Percentiles rank a stretch among this genome's conserved stretches.
Conservation (phyloP, 2,329 filamentous ascomycete species). For the Fusarium nodosum region DNA sequence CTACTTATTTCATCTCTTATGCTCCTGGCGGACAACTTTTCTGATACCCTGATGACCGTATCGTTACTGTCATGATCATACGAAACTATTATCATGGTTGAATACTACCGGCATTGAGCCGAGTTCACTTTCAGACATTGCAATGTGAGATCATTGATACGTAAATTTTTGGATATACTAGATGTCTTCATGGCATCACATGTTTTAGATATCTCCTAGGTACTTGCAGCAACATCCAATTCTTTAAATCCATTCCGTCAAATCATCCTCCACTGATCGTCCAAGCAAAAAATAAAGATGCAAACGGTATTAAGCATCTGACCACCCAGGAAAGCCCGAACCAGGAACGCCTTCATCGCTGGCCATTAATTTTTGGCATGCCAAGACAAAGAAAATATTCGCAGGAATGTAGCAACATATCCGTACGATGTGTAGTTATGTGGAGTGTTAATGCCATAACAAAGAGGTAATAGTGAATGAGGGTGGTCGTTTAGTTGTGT, state of each 20-base stretch:
- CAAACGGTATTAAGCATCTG: slow-evolving; percentile 17
- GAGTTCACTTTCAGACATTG: neutral
- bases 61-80: no score
- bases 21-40: no score
- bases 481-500: slow-evolving; percentile 28
- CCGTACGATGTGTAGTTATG: slow-evolving; percentile 13
- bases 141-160: slow-evolving; percentile 13
- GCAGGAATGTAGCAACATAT: slow-evolving; percentile 4
- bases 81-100: neutral
- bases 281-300: slow-evolving; percentile 10
- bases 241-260: slow-evolving; percentile 13
- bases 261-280: slow-evolving; percentile 1
- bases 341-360: slow-evolving; percentile 38
- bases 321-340: slow-evolving; percentile 9
- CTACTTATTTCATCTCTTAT: no score
- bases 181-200: slow-evolving; percentile 15
- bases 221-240: slow-evolving; percentile 15
- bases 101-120: no score
- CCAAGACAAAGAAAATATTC: slow-evolving; percentile 18
- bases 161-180: slow-evolving; percentile 24
- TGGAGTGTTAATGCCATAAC: slow-evolving; percentile 16
- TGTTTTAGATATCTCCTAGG: slow-evolving; percentile 13
- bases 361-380: slow-evolving; percentile 31
- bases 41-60: no score
- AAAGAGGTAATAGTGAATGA: slow-evolving; percentile 20